phyloP scores from a whole-genome alignment of 495 filamentous ascomycete genomes.

The Corynascus novoguineensis region DNA sequence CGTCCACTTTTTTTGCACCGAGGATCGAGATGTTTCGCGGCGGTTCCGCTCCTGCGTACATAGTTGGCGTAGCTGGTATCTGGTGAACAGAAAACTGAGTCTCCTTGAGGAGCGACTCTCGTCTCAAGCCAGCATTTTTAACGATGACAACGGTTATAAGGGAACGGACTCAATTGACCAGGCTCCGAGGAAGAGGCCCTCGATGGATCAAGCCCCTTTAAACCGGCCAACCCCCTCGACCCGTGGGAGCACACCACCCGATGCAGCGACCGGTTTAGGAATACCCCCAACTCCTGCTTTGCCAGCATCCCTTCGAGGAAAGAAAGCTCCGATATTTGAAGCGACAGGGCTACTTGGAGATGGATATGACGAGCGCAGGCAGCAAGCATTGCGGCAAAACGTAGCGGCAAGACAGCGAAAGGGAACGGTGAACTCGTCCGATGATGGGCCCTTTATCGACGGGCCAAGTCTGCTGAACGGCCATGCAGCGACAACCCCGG shows the following conservation, averaged over 20 bases:
- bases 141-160: not conserved
- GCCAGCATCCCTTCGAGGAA: not conserved
- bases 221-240: conserved; percentile 23
- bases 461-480: conserved; percentile 48
- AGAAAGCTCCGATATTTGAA: conserved; percentile 28
- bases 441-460: conserved; percentile 38
- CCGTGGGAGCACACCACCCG: conserved; percentile 29
- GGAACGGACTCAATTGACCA: conserved; percentile 8
- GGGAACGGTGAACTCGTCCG: not conserved
- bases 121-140: not conserved
- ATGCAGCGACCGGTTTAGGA: conserved; percentile 21
- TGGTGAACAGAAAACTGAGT: conserved; percentile 50
- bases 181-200: not conserved
- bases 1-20: conserved; percentile 84
- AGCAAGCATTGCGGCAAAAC: conserved; percentile 27
- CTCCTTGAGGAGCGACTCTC: conserved; percentile 6
- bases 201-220: conserved; percentile 42
- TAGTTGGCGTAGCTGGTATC: conserved; percentile 83
- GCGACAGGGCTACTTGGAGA: conserved; percentile 39
- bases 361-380: conserved; percentile 39
- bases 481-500: not conserved
- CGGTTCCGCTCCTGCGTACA: conserved; percentile 67
- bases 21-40: conserved; percentile 58
- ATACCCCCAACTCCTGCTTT: conserved; percentile 10
- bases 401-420: not conserved